Conservation (phyloP, 176 grass and related monocot species). For the Saccharum officinarum region DNA sequence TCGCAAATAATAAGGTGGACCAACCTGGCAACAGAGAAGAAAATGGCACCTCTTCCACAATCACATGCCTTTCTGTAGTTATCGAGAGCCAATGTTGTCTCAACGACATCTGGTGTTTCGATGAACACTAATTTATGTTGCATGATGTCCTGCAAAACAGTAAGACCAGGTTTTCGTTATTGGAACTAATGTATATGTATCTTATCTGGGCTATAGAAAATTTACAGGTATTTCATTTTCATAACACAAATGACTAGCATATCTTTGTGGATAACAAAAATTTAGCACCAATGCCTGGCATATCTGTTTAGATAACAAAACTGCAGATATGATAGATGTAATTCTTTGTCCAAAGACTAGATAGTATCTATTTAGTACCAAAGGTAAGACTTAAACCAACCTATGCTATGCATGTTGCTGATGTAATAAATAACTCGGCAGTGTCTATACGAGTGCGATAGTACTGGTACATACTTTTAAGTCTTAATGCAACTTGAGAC, state of each 20-base stretch:
- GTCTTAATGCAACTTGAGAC: not conserved
- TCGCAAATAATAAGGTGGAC: not conserved
- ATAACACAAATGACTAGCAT: not conserved
- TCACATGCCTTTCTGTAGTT: constrained; percentile 97
- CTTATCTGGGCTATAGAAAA: not conserved
- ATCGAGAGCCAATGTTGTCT: constrained; percentile 97
- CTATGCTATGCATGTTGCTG: not conserved
- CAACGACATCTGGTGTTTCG: constrained; percentile 98
- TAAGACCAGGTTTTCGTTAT: constrained; percentile 11
- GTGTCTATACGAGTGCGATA: not conserved
- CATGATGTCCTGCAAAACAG: constrained; percentile 88
- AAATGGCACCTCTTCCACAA: constrained; percentile 92
- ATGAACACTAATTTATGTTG: constrained; percentile 99
- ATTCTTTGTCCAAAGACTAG: constrained; percentile 9
- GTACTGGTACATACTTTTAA: not conserved
- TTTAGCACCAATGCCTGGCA: not conserved
- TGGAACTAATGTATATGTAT: not conserved
- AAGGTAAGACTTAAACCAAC: not conserved
- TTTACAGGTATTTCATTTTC: not conserved
- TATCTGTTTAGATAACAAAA: not conserved
- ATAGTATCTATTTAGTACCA: not conserved
- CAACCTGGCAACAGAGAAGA: constrained; percentile 96
- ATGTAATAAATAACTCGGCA: not conserved
- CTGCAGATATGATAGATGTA: not conserved
- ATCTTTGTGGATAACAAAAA: not conserved